A percentile compares a stretch with the other conserved stretches of the same genome.
phyloP scores from a whole-genome alignment of 805 yeast genomes.

The Lipomyces starkeyi region DNA sequence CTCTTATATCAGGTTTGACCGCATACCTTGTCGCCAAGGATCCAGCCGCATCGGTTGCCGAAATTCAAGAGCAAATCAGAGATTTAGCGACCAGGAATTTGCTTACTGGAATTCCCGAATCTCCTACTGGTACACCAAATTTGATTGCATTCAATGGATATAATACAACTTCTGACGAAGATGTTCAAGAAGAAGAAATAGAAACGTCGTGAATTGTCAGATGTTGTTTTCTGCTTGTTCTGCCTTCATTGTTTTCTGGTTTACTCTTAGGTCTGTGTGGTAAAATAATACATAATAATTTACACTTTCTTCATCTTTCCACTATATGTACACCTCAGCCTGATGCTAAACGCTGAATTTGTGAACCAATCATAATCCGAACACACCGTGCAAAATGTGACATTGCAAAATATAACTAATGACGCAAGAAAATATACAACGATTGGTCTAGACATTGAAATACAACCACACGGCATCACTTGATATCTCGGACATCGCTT shows the following conservation, averaged over 20 bases:
- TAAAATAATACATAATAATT: slow-evolving; percentile 1
- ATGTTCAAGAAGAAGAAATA: neutral
- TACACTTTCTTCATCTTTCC: slow-evolving; percentile 1
- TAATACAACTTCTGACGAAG: neutral
- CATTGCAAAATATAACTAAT: neutral
- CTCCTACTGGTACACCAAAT: slow-evolving; percentile 21
- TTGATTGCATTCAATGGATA: slow-evolving; percentile 26
- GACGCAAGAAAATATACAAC: neutral
- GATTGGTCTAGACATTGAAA: slow-evolving; percentile 7
- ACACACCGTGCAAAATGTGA: neutral
- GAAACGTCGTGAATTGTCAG: neutral
- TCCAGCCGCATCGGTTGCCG: slow-evolving; percentile 31
- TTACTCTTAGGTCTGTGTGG: neutral
- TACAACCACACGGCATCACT: slow-evolving; percentile 33
- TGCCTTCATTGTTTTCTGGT: neutral
- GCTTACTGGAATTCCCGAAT: slow-evolving; percentile 11
- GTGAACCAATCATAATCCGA: neutral
- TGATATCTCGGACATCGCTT: slow-evolving; percentile 24
- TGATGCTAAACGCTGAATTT: neutral
- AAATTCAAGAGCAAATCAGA: slow-evolving; percentile 40
- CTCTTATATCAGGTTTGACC: slow-evolving; percentile 90
- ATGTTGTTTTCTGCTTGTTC: neutral
- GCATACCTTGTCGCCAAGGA: slow-evolving; percentile 56
- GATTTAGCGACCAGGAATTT: slow-evolving; percentile 15
- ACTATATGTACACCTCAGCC: neutral